phyloP scores from a whole-genome alignment of 768 basidiomycete species.

The Termitomyces sp. region DNA sequence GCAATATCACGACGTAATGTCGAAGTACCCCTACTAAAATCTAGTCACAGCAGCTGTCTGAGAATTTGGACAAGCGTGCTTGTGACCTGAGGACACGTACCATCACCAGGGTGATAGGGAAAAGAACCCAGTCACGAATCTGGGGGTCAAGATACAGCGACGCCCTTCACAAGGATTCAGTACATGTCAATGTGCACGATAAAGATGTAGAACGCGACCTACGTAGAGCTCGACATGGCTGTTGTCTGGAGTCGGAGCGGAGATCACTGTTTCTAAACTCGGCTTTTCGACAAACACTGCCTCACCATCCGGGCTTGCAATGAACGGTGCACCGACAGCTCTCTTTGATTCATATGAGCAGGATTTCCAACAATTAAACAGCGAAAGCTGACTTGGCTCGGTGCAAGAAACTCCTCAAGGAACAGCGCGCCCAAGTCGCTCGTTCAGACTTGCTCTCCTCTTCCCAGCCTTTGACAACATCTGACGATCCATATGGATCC shows the following conservation, averaged over 20 bases:
- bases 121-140: slow-evolving; percentile 91
- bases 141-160: slow-evolving; percentile 85
- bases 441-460: slow-evolving; percentile 76
- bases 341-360: slow-evolving; percentile 91
- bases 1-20: slow-evolving; percentile 85
- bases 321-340: slow-evolving; percentile 81
- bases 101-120: slow-evolving; percentile 97
- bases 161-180: slow-evolving; percentile 26
- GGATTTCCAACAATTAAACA: slow-evolving; percentile 81
- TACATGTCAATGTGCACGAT: neutral
- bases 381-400: slow-evolving; percentile 72
- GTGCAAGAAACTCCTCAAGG: slow-evolving; percentile 79
- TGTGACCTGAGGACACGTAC: slow-evolving; percentile 37
- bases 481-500: slow-evolving; percentile 77
- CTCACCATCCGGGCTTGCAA: slow-evolving; percentile 22
- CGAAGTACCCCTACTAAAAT: slow-evolving; percentile 89
- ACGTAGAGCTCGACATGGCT: slow-evolving; percentile 43
- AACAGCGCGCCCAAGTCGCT: slow-evolving; percentile 62
- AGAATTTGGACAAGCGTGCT: neutral
- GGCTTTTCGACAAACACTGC: too few relatives aligned
- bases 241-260: slow-evolving; percentile 9
- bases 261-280: neutral
- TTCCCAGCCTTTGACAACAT: slow-evolving; percentile 35
- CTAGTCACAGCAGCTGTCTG: slow-evolving; percentile 31
- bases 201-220: slow-evolving; percentile 19